phyloP scores from a whole-genome alignment of 805 yeast genomes.

The Yamadazyma nakazawae region DNA sequence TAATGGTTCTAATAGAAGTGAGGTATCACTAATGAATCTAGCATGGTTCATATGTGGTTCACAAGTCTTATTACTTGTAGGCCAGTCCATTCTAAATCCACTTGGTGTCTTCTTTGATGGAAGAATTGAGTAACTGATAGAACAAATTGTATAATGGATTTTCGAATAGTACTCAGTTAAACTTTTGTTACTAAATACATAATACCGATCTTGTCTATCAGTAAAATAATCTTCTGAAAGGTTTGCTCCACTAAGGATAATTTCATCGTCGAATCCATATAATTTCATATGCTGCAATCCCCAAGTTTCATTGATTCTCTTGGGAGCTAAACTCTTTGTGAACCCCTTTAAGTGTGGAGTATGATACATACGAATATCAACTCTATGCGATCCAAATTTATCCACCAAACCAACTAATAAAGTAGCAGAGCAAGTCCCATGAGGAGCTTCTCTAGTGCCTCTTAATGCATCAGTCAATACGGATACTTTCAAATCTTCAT shows the following conservation, averaged over 20 bases:
- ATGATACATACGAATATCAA: constrained; percentile 79
- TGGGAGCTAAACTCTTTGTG: constrained; percentile 64
- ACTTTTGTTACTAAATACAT: constrained; percentile 54
- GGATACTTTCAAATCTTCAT: constrained; percentile 62
- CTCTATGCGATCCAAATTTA: constrained; percentile 61
- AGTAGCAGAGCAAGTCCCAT: constrained; percentile 65
- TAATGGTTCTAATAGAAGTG: constrained; percentile 55
- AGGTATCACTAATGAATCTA: constrained; percentile 54
- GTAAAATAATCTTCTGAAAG: constrained; percentile 89
- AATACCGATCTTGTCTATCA: constrained; percentile 91
- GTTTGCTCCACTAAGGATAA: constrained; percentile 88
- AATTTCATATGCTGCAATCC: constrained; percentile 98
- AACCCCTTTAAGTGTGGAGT: constrained; percentile 82
- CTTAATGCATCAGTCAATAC: constrained; percentile 84
- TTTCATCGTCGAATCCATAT: constrained; percentile 90
- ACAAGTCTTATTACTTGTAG: constrained; percentile 56
- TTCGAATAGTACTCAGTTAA: constrained; percentile 71
- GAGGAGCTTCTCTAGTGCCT: constrained; percentile 91
- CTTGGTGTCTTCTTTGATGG: constrained; percentile 40
- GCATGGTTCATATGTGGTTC: constrained; percentile 61
- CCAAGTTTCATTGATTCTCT: constrained; percentile 82
- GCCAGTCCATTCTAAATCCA: constrained; percentile 70
- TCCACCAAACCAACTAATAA: constrained; percentile 64
- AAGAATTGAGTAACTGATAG: constrained; percentile 63
- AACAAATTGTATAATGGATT: constrained; percentile 66